phyloP scores from a whole-genome alignment of 208 protist genomes.

The Tritrichomonas musculus region DNA sequence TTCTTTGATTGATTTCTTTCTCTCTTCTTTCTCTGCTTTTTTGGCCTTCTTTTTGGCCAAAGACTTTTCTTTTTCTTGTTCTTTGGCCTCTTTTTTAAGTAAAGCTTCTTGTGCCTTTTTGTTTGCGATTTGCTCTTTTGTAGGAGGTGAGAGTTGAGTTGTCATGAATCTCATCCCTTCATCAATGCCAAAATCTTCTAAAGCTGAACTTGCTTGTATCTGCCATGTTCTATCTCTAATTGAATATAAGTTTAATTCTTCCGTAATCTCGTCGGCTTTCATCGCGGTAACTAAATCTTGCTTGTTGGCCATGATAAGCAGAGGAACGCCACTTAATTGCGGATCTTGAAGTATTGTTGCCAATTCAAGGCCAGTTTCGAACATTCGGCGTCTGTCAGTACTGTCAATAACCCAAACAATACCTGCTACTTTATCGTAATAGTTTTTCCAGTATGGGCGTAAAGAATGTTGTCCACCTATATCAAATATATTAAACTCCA shows the following conservation, averaged over 20 bases:
- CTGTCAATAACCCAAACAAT: slow-evolving; percentile 50
- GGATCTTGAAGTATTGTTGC: slow-evolving; percentile 75
- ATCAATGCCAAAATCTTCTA: slow-evolving; percentile 46
- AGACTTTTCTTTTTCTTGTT: too few relatives aligned
- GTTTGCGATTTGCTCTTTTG: too few relatives aligned
- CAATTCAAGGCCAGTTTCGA: slow-evolving; percentile 76
- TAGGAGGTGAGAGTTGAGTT: too few relatives aligned
- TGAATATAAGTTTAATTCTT: background rate
- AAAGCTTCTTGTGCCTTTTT: too few relatives aligned
- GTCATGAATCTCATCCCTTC: slow-evolving; percentile 37
- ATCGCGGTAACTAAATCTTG: slow-evolving; percentile 77
- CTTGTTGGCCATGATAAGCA: slow-evolving; percentile 93
- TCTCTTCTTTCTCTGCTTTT: too few relatives aligned
- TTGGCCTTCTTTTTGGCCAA: too few relatives aligned
- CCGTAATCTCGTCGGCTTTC: background rate
- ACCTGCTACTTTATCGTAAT: slow-evolving; percentile 77
- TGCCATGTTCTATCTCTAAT: slow-evolving; percentile 39
- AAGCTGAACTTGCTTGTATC: slow-evolving; percentile 48
- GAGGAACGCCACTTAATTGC: slow-evolving; percentile 72
- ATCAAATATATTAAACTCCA: slow-evolving; percentile 91
- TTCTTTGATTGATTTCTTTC: too few relatives aligned
- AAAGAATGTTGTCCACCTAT: slow-evolving; percentile 74
- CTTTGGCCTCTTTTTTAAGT: too few relatives aligned
- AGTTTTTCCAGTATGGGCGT: slow-evolving; percentile 87
- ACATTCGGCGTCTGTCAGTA: slow-evolving; percentile 66